Evolutionary conservation across 257 asterid species (phyloP).

Genomic region (Voacanga thouarsii): DNA sequence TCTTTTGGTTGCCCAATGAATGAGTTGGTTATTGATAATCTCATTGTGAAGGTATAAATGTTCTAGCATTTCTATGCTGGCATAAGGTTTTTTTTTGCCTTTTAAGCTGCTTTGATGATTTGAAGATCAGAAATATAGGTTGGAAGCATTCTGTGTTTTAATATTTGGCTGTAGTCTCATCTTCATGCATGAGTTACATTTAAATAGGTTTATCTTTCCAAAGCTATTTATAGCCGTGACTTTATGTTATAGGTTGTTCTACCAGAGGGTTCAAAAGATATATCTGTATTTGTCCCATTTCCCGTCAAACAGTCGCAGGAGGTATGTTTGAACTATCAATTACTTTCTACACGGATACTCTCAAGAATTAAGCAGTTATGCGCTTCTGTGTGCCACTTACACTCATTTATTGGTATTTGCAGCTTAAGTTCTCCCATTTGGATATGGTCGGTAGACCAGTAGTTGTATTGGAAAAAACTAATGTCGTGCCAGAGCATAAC

Average conservation of each 20-base stretch:
- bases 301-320: conserved; percentile 61
- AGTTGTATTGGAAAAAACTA: conserved; percentile 69
- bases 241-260: conserved; percentile 60
- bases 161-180: not conserved
- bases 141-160: not conserved
- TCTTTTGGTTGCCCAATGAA: conserved; percentile 79
- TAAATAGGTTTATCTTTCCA: not conserved
- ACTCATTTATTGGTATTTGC: conserved; percentile 34
- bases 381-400: conserved; percentile 27
- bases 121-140: not conserved
- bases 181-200: not conserved
- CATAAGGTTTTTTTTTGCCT: not conserved
- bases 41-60: conserved; percentile 68
- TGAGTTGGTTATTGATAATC: conserved; percentile 81
- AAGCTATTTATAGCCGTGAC: not conserved
- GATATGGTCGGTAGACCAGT: conserved; percentile 95
- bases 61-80: conserved; percentile 3
- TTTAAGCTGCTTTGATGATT: not conserved
- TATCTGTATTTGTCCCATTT: conserved; percentile 65
- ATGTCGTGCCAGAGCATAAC: conserved; percentile 89
- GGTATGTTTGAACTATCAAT: conserved; percentile 41
- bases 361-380: conserved; percentile 9
- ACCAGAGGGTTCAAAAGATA: conserved; percentile 89
- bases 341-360: not conserved
- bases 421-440: conserved; percentile 82